These are phyloP conservation scores for Solanum hybrid DNA, from an alignment of 305 asterid genomes.

Conservation along the genomic window DNA sequence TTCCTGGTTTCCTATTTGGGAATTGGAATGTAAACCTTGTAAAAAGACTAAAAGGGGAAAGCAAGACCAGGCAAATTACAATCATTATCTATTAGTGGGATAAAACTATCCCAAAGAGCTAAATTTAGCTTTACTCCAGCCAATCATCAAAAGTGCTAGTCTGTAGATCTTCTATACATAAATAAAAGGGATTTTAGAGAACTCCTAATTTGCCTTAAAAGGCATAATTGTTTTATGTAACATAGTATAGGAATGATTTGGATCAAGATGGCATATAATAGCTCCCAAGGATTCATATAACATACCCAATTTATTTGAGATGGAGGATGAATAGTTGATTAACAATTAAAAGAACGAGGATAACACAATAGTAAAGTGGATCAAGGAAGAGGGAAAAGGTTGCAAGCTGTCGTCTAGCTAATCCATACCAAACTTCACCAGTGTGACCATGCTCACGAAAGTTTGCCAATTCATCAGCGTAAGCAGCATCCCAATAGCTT, in stretches of 20 bases:
- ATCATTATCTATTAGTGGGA: neutral
- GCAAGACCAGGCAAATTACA: neutral
- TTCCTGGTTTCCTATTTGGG: neutral
- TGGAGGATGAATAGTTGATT: neutral
- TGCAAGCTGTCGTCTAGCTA: neutral
- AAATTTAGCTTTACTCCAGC: neutral
- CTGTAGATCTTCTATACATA: neutral
- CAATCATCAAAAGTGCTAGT: neutral
- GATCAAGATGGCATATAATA: neutral
- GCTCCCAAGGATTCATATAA: neutral
- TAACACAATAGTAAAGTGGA: neutral
- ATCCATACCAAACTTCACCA: constrained; percentile 89
- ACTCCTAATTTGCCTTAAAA: neutral
- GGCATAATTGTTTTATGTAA: neutral
- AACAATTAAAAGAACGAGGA: neutral
- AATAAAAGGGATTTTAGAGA: neutral
- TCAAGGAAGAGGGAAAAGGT: neutral
- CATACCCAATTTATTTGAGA: neutral
- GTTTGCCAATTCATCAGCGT: constrained; percentile 81
- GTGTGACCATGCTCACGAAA: constrained; percentile 92
- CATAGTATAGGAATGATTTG: neutral
- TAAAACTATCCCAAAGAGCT: neutral
- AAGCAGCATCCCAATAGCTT: constrained; percentile 93
- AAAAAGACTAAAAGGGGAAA: neutral
- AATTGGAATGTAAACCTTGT: neutral